These are phyloP conservation scores for Carex littledalei DNA, from an alignment of 176 grass and related monocot genomes.

Conservation along the genomic window DNA sequence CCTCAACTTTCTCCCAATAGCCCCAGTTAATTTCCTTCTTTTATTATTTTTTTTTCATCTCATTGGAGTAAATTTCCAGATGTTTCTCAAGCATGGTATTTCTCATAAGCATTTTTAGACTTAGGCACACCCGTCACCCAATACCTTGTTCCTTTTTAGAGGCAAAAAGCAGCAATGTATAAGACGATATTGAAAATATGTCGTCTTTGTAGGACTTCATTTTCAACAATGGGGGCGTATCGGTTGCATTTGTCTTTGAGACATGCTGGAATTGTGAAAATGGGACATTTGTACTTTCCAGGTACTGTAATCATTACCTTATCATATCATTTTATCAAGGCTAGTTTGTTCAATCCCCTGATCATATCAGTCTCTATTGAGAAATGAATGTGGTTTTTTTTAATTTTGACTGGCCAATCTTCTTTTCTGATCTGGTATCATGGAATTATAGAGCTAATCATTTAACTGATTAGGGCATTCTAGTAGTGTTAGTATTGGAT, in stretches of 20 bases:
- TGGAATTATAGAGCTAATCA: background rate
- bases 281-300: conserved; percentile 42
- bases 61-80: background rate
- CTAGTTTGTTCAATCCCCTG: background rate
- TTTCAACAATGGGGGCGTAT: conserved; percentile 66
- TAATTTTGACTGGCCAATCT: background rate
- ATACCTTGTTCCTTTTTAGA: background rate
- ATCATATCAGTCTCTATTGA: background rate
- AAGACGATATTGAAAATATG: background rate
- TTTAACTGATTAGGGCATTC: background rate
- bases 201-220: conserved; percentile 48
- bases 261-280: conserved; percentile 50
- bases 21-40: conserved; percentile 37
- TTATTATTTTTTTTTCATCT: background rate
- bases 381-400: background rate
- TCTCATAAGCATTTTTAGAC: background rate
- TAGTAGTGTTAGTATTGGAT: background rate
- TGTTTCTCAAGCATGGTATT: background rate
- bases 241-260: conserved; percentile 74
- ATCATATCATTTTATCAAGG: background rate
- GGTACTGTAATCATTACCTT: conserved; percentile 22
- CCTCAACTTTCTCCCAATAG: conserved; percentile 55
- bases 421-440: background rate
- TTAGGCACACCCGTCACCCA: background rate
- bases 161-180: background rate